phyloP scores from a whole-genome alignment of 1,139 yeast genomes.

The Saccharomycopsis hybrid region DNA sequence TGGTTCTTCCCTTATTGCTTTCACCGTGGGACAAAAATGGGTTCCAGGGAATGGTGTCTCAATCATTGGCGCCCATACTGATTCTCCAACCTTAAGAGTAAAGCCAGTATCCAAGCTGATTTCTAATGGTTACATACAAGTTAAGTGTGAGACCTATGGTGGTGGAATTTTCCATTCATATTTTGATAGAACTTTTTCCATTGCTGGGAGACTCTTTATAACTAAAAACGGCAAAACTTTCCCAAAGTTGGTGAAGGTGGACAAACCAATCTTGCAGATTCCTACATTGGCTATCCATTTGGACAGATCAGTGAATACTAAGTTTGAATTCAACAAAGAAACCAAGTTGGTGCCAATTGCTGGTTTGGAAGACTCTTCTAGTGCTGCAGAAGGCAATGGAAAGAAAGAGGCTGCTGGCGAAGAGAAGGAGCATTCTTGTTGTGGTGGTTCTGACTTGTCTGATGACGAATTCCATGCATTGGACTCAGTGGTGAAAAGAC shows the following conservation, averaged over 20 bases:
- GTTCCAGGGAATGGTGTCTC: constrained; percentile 79
- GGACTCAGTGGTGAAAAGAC: constrained; percentile 63
- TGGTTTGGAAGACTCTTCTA: constrained; percentile 48
- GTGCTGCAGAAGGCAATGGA: constrained; percentile 22
- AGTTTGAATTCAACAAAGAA: constrained; percentile 88
- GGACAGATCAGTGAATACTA: constrained; percentile 66
- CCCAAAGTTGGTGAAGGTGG: constrained; percentile 69
- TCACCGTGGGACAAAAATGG: constrained; percentile 71
- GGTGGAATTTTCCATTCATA: constrained; percentile 88
- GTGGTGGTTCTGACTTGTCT: constrained; percentile 41
- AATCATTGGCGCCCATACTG: constrained; percentile 92
- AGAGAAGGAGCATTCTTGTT: constrained; percentile 25
- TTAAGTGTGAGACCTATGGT: constrained; percentile 93
- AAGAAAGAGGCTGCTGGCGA: constrained; percentile 12
- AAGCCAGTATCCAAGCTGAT: constrained; percentile 80
- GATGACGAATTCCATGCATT: constrained; percentile 60
- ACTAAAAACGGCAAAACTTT: constrained; percentile 42
- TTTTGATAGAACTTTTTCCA: constrained; percentile 87
- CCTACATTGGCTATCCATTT: constrained; percentile 95
- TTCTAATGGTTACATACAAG: constrained; percentile 74
- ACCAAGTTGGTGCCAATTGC: constrained; percentile 82
- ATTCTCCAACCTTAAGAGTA: constrained; percentile 85
- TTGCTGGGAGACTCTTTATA: constrained; percentile 88
- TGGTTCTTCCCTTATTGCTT: constrained; percentile 82
- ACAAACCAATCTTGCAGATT: constrained; percentile 79